Base-by-base conservation (phyloP, 1,284 basidiomycete genomes). In the Trametes versicolor region DNA sequence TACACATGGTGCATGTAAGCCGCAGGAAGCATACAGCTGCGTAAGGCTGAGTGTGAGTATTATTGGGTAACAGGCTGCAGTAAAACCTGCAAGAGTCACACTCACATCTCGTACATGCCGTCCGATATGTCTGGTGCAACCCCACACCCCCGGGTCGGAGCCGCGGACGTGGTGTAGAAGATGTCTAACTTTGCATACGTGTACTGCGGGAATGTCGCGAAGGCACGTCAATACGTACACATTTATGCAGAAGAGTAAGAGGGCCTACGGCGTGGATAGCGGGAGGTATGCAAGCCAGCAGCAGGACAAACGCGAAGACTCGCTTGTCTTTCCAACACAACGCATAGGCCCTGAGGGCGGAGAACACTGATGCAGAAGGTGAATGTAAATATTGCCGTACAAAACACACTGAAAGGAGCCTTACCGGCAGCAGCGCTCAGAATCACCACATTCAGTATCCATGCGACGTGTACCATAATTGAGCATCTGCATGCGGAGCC, bases 311-410 rank as follows among this genome's bases (percentile, higher is more conserved):
- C 2, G 45, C 32, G 39, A 63, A 48, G 7, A 60, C 17, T 2
- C 36, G 23, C 7, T 3, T 23, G 1, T 50, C 50, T 15, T 50
- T 57, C 13, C 32, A 45, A 5, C 23, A 66, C 23, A 66, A 7
- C 10, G 65, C 65, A 32, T 63, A 63, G 7, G 60, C 60, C 9
- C 65, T 52, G 13, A 60, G 52, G 4, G 61, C 65, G 10, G 65
- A 60, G 57, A 66, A 66, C 29, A 32, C 29, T 32, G 29, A n/a
- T n/a, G n/a, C n/a, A n/a, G n/a, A n/a, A n/a, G n/a, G n/a, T n/a
- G n/a, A n/a, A n/a, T n/a, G n/a, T n/a, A n/a, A n/a, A n/a, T n/a
- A n/a, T n/a, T n/a, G n/a, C n/a, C n/a, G n/a, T n/a, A n/a, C n/a
- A n/a, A n/a, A n/a, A n/a, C n/a, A n/a, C n/a, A n/a, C n/a, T n/a